A percentile compares a stretch with the other conserved stretches of the same genome.
phyloP scores from a whole-genome alignment of 2,329 filamentous ascomycete genomes.

The Scedosporium dehoogii region DNA sequence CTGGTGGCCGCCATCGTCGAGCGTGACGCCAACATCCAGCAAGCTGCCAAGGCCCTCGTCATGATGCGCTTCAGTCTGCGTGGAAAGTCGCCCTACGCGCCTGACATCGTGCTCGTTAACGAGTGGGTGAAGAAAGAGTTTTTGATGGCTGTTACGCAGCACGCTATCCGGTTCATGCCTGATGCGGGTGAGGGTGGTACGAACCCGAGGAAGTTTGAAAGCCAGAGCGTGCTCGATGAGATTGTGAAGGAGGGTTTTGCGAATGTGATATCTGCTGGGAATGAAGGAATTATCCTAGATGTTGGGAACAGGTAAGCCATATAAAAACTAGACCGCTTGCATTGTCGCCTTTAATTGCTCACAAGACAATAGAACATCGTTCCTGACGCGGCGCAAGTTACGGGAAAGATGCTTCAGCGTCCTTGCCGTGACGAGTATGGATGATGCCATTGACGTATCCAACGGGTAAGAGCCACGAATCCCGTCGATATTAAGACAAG shows the following conservation, averaged over 20 bases:
- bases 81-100: conserved; percentile 49
- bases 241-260: conserved; percentile 3
- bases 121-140: conserved; percentile 49
- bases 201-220: background rate
- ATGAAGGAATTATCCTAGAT: conserved; percentile 15
- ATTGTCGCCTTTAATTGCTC: background rate
- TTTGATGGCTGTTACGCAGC: conserved; percentile 31
- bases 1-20: conserved; percentile 48
- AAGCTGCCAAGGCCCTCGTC: conserved; percentile 42
- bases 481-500: background rate
- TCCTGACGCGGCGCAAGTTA: conserved; percentile 27
- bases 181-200: background rate
- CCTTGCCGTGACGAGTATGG: conserved; percentile 36
- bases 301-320: conserved; percentile 5
- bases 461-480: conserved; percentile 17
- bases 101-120: conserved; percentile 54
- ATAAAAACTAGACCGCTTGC: background rate
- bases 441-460: conserved; percentile 41
- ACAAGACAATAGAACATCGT: conserved; percentile 12
- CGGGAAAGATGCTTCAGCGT: conserved; percentile 31
- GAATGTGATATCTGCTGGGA: conserved; percentile 13
- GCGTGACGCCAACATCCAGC: conserved; percentile 42
- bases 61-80: conserved; percentile 43
- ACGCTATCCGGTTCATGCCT: conserved; percentile 12
- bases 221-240: background rate